Evolutionary conservation across 805 yeast genomes (phyloP).

Genomic region (Tetrapisispora phaffii): DNA sequence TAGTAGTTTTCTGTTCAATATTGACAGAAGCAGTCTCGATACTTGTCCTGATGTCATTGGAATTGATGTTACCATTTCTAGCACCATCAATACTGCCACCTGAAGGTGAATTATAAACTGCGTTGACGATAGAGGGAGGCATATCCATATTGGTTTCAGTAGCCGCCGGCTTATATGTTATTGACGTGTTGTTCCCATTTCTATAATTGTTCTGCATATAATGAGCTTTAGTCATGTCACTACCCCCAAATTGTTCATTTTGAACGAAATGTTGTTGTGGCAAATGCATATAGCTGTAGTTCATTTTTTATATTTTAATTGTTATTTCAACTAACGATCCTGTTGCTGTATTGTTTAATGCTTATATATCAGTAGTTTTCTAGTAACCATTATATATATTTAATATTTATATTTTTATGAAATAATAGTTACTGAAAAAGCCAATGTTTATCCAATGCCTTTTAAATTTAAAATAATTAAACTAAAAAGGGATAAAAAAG

Average conservation of each 20-base stretch:
- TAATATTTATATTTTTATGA: no score
- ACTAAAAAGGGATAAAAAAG: no score
- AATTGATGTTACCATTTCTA: neutral
- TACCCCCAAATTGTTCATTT: neutral
- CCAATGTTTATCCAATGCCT: no score
- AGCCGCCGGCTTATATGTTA: neutral
- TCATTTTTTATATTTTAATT: neutral
- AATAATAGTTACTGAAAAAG: no score
- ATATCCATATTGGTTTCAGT: neutral
- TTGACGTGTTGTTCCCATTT: neutral
- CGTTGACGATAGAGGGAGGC: neutral
- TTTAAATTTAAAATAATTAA: no score
- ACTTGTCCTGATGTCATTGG: neutral
- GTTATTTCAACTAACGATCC: neutral
- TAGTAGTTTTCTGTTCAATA: neutral
- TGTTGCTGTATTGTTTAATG: neutral
- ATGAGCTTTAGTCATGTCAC: neutral
- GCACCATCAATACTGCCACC: neutral
- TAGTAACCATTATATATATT: no score
- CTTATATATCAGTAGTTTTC: no score
- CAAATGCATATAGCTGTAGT: neutral
- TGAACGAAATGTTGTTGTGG: neutral
- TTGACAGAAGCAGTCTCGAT: neutral
- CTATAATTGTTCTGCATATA: neutral
- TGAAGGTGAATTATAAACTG: neutral